Evolutionary conservation across 176 grass and related monocot species (phyloP).

Genomic region (Musa acuminata): DNA sequence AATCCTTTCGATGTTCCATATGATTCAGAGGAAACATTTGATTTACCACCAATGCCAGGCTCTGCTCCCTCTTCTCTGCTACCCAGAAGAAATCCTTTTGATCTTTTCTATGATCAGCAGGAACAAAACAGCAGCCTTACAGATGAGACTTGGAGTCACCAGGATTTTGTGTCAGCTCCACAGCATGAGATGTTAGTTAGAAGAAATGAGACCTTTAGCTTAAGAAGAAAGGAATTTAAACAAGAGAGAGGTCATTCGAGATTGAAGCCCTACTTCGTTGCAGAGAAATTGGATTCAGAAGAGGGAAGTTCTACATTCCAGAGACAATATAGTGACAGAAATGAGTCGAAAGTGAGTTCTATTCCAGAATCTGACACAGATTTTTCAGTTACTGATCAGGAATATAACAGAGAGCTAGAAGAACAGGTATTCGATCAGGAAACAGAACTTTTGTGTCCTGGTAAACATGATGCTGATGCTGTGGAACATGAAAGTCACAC

Average conservation of each 20-base stretch:
- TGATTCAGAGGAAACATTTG: conserved; percentile 40
- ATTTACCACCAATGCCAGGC: conserved; percentile 38
- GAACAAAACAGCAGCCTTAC: conserved; percentile 24
- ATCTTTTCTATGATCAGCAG: conserved; percentile 51
- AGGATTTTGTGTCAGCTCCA: conserved; percentile 27
- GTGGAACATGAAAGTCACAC: neutral
- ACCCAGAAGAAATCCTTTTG: conserved; percentile 69
- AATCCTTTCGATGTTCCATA: conserved; percentile 77
- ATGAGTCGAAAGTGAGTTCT: neutral
- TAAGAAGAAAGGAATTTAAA: conserved; percentile 35
- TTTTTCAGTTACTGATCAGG: neutral
- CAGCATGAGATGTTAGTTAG: conserved; percentile 56
- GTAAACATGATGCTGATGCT: neutral
- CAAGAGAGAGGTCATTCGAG: conserved; percentile 45
- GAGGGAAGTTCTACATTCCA: conserved; percentile 8
- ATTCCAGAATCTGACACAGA: neutral
- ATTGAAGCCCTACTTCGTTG: conserved; percentile 62
- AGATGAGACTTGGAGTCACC: conserved; percentile 35
- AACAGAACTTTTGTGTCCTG: neutral
- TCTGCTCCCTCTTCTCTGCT: conserved; percentile 86
- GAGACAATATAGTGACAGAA: conserved; percentile 9
- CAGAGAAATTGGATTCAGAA: conserved; percentile 1
- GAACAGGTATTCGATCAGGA: neutral
- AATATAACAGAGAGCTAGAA: neutral
- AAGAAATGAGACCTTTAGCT: conserved; percentile 74